Evolutionary conservation across 768 basidiomycete genomes (phyloP).

Genomic region (Daedaleopsis nitida): DNA sequence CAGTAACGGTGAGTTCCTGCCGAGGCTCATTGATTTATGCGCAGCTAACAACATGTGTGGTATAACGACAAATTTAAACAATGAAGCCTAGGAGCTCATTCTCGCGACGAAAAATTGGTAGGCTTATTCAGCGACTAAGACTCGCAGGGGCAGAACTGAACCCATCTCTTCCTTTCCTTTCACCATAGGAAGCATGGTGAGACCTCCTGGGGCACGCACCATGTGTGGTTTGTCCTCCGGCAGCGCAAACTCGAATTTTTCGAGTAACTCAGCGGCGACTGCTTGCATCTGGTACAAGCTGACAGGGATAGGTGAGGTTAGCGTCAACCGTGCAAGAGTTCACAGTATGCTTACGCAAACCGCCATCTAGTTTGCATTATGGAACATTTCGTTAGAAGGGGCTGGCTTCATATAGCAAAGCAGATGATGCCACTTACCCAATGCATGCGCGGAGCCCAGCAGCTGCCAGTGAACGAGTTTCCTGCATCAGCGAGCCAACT

Average conservation of each 20-base stretch:
- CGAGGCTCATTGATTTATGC: no score
- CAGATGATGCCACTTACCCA: background rate
- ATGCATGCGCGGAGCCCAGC: background rate
- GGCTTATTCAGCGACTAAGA: background rate
- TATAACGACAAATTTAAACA: no score
- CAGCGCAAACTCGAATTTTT: background rate
- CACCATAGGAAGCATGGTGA: background rate
- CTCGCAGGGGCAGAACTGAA: background rate
- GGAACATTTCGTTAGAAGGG: background rate
- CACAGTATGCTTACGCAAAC: background rate
- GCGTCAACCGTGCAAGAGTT: background rate
- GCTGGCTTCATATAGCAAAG: background rate
- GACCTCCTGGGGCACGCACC: background rate
- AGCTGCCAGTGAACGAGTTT: background rate
- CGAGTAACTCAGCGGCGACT: background rate
- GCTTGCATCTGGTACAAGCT: slow-evolving; percentile 1
- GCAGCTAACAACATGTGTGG: no score
- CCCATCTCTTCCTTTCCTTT: background rate
- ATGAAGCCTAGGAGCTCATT: no score
- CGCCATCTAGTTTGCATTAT: background rate
- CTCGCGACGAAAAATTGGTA: no score
- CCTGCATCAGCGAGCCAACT: background rate
- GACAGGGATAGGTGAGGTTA: background rate
- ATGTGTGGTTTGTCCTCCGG: background rate
- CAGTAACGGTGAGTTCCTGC: no score